These are phyloP conservation scores for Diaporthe helianthi DNA, from an alignment of 2,329 filamentous ascomycete species.

Conservation along the genomic window DNA sequence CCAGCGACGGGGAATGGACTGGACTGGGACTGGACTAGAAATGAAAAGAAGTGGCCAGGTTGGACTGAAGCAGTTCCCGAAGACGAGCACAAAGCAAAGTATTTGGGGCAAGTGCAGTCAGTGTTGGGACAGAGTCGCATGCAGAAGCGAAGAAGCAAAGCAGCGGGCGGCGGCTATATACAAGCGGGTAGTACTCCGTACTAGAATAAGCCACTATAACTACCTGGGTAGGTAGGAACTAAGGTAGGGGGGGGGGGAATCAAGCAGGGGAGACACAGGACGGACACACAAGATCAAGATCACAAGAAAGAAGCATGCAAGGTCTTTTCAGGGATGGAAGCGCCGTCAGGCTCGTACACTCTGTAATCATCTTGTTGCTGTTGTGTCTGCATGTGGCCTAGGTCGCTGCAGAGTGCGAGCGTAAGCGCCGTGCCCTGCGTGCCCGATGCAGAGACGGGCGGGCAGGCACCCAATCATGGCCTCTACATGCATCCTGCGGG, in stretches of 20 bases:
- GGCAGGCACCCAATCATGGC: slow-evolving; percentile 31
- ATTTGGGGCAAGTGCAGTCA: neutral
- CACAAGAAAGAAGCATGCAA: neutral
- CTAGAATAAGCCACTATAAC: neutral
- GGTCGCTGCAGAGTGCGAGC: slow-evolving; percentile 24
- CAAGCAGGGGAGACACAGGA: slow-evolving; percentile 3
- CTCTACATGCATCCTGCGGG: slow-evolving; percentile 28
- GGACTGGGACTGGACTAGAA: neutral
- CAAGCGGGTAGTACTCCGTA: slow-evolving; percentile 10
- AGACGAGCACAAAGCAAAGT: neutral
- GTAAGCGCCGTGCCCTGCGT: slow-evolving; percentile 33
- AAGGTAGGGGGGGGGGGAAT: neutral
- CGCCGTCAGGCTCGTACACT: slow-evolving; percentile 27
- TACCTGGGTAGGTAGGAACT: no score
- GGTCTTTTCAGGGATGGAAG: slow-evolving; percentile 11
- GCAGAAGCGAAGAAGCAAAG: slow-evolving; percentile 16
- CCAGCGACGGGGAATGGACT: neutral
- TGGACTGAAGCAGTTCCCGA: neutral
- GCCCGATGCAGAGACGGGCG: slow-evolving; percentile 27
- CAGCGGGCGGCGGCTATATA: slow-evolving; percentile 35
- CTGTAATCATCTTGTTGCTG: neutral
- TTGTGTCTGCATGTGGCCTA: neutral
- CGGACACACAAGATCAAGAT: neutral
- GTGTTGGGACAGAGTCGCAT: slow-evolving; percentile 13
- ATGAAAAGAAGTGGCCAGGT: neutral